Evolutionary conservation across 2,329 filamentous ascomycete genomes (phyloP).

Genomic region (Sordariomycetes sp.): DNA sequence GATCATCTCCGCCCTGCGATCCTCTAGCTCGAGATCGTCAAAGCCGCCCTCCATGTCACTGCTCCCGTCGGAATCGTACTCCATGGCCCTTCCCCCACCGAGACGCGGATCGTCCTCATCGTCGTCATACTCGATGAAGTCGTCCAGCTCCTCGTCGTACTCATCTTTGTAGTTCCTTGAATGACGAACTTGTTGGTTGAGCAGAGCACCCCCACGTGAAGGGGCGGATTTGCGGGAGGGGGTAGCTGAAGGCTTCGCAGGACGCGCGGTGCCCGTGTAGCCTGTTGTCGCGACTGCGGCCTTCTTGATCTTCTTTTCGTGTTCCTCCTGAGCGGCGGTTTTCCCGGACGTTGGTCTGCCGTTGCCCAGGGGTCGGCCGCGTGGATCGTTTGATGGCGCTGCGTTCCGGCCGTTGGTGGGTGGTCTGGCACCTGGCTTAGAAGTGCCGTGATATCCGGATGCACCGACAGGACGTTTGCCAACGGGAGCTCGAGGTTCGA

Average conservation of each 20-base stretch:
- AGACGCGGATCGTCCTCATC: conserved; percentile 36
- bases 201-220: conserved; percentile 30
- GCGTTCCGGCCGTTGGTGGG: background rate
- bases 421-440: conserved; percentile 12
- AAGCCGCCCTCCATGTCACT: conserved; percentile 74
- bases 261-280: conserved; percentile 56
- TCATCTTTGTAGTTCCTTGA: no score
- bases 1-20: conserved; percentile 49
- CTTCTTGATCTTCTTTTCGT: conserved; percentile 53
- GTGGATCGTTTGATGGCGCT: conserved; percentile 9
- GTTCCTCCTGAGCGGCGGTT: conserved; percentile 14
- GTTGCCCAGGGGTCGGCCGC: background rate
- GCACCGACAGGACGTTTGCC: conserved; percentile 7
- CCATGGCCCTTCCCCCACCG: conserved; percentile 24
- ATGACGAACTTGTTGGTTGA: no score
- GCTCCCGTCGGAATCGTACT: conserved; percentile 55
- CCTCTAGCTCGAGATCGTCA: conserved; percentile 66
- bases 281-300: conserved; percentile 53
- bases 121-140: conserved; percentile 54
- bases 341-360: background rate
- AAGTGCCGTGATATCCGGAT: conserved; percentile 19
- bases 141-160: conserved; percentile 54
- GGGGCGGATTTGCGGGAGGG: conserved; percentile 12
- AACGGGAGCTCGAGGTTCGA: conserved; percentile 1
- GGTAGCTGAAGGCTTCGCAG: conserved; percentile 32